Percentiles rank a stretch among this genome's conserved stretches.
These are phyloP conservation scores for Pythium scleroteichum DNA, from an alignment of 352 stramenopile species.

Conservation along the genomic window DNA sequence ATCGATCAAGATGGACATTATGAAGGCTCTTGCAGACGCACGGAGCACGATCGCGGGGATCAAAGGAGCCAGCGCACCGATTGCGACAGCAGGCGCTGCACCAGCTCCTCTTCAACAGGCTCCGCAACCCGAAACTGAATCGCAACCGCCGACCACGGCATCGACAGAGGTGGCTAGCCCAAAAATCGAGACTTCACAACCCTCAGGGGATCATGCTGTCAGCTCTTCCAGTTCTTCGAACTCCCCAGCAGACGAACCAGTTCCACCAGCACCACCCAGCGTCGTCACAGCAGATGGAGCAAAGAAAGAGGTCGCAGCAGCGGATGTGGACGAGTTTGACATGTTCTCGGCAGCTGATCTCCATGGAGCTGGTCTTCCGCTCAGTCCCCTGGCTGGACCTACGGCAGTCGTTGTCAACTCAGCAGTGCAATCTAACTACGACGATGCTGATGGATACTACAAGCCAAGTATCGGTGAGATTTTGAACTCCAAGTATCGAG, in stretches of 20 bases:
- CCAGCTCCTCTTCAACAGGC: too few relatives aligned
- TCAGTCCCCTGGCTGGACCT: constrained; percentile 35
- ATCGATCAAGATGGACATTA: constrained; percentile 78
- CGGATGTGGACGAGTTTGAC: constrained; percentile 74
- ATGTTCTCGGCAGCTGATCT: constrained; percentile 86
- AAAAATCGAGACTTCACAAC: too few relatives aligned
- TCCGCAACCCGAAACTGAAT: too few relatives aligned
- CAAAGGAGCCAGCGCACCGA: constrained; percentile 26
- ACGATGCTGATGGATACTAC: constrained; percentile 98
- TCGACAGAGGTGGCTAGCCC: too few relatives aligned
- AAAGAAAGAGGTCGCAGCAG: constrained; percentile 15
- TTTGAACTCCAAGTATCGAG: constrained; percentile 90
- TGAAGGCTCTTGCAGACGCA: constrained; percentile 77
- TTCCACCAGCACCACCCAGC: neutral
- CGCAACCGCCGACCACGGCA: too few relatives aligned
- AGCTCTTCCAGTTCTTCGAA: too few relatives aligned
- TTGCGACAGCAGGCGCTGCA: too few relatives aligned
- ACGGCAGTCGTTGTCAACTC: constrained; percentile 31
- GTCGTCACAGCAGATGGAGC: neutral
- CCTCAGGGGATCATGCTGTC: too few relatives aligned
- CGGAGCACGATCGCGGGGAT: constrained; percentile 76
- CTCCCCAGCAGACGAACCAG: too few relatives aligned
- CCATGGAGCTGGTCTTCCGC: constrained; percentile 37
- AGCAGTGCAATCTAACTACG: constrained; percentile 88
- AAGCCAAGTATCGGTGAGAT: constrained; percentile 93